Evolutionary conservation across 2,329 filamentous ascomycete species (phyloP), one percentile per base, ranked within the genome.

Genomic region (Xylogone sp.): DNA sequence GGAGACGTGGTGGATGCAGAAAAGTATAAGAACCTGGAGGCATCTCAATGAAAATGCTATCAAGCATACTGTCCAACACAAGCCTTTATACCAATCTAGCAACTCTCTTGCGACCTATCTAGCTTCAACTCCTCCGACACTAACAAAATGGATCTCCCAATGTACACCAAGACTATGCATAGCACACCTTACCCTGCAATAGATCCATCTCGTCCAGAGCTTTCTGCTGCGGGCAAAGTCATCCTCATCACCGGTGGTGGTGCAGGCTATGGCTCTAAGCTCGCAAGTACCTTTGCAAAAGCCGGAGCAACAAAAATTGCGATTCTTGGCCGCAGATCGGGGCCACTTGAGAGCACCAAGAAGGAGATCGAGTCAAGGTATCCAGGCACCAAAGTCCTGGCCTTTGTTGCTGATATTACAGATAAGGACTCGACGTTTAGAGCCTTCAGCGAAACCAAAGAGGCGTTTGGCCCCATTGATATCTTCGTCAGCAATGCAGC

Each of bases 171-270:
- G 24, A 27, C 24, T 27, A 27, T 27, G 24, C 67, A 67, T 52
- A 53, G 58, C 21, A 45, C 49, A 21, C 46, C 63, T 3, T 66
- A 69, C 47, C 46, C 60, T 9, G 54, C 56, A 34, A 65, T 67
- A 46, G 60, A 54, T 2, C 64, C 64, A 8, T 47, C 55, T 10
- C 22, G 45, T 13, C 45, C 49, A 10, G 34, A 49, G 16, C 52
- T 52, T 21, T 43, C 22, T 3, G 42, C 46, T 12, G 43, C 34
- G n/a, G 52, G 54, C 16, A 54, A 54, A 42, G 42, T 16, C 27
- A 31, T 2, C 9, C 49, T 39, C 13, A 52, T 52, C 42, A 52
- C 50, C 3, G 50, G 50, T 8, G 50, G 50, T 21, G 50, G 50
- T 10, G 21, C 46, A 2, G 55, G 57, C 2, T 54, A 60, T 1